Base-by-base conservation (phyloP, 192 early-diverging fungal genomes). In the Linnemannia elongata region DNA sequence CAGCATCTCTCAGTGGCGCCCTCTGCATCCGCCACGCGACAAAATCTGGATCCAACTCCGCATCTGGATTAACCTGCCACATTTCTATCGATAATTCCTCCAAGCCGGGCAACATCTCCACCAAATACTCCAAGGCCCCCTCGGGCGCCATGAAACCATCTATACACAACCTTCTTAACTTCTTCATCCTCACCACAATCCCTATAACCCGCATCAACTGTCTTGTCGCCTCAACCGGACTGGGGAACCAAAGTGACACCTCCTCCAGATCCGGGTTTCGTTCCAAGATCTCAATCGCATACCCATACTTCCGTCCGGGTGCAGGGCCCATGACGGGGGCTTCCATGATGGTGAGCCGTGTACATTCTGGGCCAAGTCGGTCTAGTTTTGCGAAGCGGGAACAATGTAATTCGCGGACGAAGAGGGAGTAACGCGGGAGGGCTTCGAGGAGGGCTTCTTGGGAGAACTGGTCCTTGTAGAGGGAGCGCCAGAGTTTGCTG, bases 391-490 rank as follows among this genome's bases (percentile, higher is more conserved):
- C 27, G 36, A 27, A 78, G 0, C 72, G 24, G 2, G 78, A n/a
- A 24, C 79, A 87, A 5, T 47, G 27, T 1, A 87, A 63, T 24
- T 87, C 72, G 20, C 79, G 85, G 22, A 87, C 52, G 63, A 78
- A 87, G 36, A 13, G 0, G 0, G 85, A 77, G 22, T 87, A 87
- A 0, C 76, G 79, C 1, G 85, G 85, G 9, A 87, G 76, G 0
- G 79, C 85, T 13, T 45, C 42, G 2, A n/a, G 6, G 15, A 87
- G 57, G 3, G 75, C 74, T 1, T 45, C 79, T 33, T 77, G 69
- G 6, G 76, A 78, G 76, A 75, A 87, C 33, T 87, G 85, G 33
- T 87, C 80, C 13, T 60, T 39, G 24, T 81, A 18, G 39, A 87
- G 75, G 1, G 72, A 68, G 5, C 85, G 69, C 79, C 79, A 87